These are phyloP conservation scores for baker's yeast (Saccharomyces cerevisiae) DNA, from an alignment of 805 yeast genomes.

Conservation along the genomic window DNA sequence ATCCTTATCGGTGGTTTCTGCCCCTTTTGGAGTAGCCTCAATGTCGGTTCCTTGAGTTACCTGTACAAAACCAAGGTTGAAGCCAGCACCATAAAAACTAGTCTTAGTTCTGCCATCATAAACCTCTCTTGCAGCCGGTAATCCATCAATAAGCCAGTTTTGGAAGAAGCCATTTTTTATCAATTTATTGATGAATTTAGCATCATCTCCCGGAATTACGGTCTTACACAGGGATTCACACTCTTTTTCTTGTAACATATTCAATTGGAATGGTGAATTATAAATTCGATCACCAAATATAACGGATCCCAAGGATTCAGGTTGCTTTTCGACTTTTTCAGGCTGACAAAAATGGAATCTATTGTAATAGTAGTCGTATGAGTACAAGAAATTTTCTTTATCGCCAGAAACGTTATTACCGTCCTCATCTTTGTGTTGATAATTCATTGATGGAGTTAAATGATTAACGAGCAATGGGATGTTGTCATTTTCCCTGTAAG, in stretches of 20 bases:
- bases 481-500: conserved; percentile 62
- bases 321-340: conserved; percentile 44
- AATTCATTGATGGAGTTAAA: conserved; percentile 64
- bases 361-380: conserved; percentile 77
- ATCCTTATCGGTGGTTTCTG: conserved; percentile 6
- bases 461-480: conserved; percentile 83
- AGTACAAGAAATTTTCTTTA: conserved; percentile 50
- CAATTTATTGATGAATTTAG: conserved; percentile 66
- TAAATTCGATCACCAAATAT: conserved; percentile 93
- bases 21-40: background rate
- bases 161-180: conserved; percentile 77
- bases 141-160: conserved; percentile 91
- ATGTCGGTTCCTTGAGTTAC: conserved; percentile 28
- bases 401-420: conserved; percentile 34
- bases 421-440: conserved; percentile 34
- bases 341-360: conserved; percentile 83
- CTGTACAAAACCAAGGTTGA: conserved; percentile 66
- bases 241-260: conserved; percentile 62
- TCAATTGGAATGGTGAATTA: conserved; percentile 78
- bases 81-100: conserved; percentile 70
- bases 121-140: conserved; percentile 74
- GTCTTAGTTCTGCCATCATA: conserved; percentile 50
- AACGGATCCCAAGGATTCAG: conserved; percentile 86
- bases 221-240: conserved; percentile 64
- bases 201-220: conserved; percentile 54